Conservation (phyloP, 164 flowering plant genomes). For the Macadamia integrifolia region DNA sequence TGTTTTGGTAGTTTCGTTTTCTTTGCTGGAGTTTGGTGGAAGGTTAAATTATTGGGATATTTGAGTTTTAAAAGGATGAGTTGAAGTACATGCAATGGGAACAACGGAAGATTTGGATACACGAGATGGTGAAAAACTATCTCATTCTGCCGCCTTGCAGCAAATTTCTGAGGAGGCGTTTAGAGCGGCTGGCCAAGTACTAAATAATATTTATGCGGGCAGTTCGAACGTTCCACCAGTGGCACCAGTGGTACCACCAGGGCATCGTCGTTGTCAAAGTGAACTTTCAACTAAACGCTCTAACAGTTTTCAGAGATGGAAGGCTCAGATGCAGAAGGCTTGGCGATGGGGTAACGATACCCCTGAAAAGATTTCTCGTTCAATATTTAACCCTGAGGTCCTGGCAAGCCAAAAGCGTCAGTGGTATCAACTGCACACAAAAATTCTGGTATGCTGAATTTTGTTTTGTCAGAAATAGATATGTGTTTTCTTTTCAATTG, state of each 20-base stretch:
- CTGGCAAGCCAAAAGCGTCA: constrained; percentile 87
- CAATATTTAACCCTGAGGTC: constrained; percentile 77
- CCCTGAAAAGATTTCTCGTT: constrained; percentile 24
- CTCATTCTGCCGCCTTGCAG: constrained; percentile 20
- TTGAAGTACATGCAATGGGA: constrained; percentile 17
- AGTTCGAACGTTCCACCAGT: constrained; percentile 2
- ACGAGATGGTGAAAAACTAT: constrained; percentile 26
- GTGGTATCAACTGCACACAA: constrained; percentile 88
- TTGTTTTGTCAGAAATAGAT: not conserved
- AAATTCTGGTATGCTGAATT: constrained; percentile 37
- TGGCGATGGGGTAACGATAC: constrained; percentile 54
- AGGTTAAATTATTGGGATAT: too few species aligned
- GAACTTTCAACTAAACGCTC: constrained; percentile 15
- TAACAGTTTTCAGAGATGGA: constrained; percentile 63
- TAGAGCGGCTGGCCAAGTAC: constrained; percentile 39
- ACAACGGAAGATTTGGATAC: constrained; percentile 25
- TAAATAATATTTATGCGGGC: constrained; percentile 29
- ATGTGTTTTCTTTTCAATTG: not conserved
- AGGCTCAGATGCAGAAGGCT: constrained; percentile 66
- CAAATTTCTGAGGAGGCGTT: constrained; percentile 38
- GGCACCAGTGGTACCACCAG: constrained; percentile 2
- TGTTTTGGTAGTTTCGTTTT: not conserved
- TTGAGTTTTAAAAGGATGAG: not conserved
- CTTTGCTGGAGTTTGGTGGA: too few species aligned
- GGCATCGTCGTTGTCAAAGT: not conserved